phyloP scores from a whole-genome alignment of 495 filamentous ascomycete genomes.

The Podospora australis region DNA sequence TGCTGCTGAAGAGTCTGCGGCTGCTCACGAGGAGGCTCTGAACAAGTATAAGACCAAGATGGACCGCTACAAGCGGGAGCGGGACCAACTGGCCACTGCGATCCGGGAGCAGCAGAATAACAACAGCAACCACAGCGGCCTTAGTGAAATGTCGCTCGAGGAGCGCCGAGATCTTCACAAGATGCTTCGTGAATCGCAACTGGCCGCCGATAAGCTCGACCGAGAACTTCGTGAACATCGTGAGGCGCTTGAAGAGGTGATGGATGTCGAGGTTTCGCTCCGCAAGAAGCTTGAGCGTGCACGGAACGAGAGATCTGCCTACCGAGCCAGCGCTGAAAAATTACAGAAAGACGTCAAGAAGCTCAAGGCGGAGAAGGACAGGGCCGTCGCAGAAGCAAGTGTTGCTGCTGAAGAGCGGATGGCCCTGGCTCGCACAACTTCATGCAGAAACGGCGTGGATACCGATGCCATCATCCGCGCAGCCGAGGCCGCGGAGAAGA shows the following conservation, averaged over 20 bases:
- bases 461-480: constrained; percentile 41
- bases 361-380: constrained; percentile 33
- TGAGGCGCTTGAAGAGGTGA: constrained; percentile 28
- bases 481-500: constrained; percentile 47
- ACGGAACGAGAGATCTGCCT: constrained; percentile 38
- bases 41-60: constrained; percentile 49
- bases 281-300: constrained; percentile 43
- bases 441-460: constrained; percentile 21
- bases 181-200: constrained; percentile 64
- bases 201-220: constrained; percentile 39
- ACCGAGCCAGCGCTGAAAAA: constrained; percentile 37
- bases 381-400: constrained; percentile 18
- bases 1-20: constrained; percentile 74
- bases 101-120: constrained; percentile 24
- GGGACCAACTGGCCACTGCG: constrained; percentile 25
- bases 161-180: constrained; percentile 58
- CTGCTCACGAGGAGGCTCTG: constrained; percentile 67
- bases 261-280: constrained; percentile 23
- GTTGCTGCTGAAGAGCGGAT: constrained; percentile 13
- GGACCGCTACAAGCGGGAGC: constrained; percentile 40
- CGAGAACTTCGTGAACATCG: constrained; percentile 36
- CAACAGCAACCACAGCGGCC: constrained; percentile 21
- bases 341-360: constrained; percentile 35
- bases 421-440: constrained; percentile 7
- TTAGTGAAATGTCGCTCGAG: constrained; percentile 29